Base-by-base conservation (phyloP, 2,329 filamentous ascomycete species). In the Clarireedia homoeocarpa region DNA sequence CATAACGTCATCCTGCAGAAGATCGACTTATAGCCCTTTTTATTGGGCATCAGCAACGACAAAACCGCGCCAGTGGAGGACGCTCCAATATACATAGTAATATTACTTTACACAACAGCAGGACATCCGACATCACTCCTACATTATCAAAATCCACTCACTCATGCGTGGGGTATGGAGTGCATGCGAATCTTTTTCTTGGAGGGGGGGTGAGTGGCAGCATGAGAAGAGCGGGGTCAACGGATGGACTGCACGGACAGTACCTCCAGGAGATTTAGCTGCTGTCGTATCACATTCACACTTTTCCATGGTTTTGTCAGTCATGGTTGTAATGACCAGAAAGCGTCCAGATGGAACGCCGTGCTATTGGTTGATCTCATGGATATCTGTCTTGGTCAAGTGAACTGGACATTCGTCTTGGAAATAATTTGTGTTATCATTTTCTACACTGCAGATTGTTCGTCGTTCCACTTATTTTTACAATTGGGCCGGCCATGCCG, bases 1-100 rank as follows among this genome's bases (percentile, higher is more conserved):
- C 30, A 53, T 39, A 20, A 45, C 53, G 53, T 42, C 53, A 55
- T 36, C 39, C 20, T 42, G 12, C 52, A 49, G 45, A 10, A 9
- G 34, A 54, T 49, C 34, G 15, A 6, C 40, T 30, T 30, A 4
- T 36, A 17, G 23, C n/a, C 38, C 24, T 30, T 27, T 42, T 49
- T 20, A 47, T 47, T 42, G 39, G 39, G 39, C 39, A 42, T 17
- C 39, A 42, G 5, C 39, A 42, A 42, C 15, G 9, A 42, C 39
- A 2, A 42, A n/a, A 42, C 5, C 15, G 39, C 15, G 17, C 17
- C 15, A 42, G 39, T 6, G 42, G 23, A 20, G 9, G 42, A 45
- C 42, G n/a, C 20, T 45, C 3, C 42, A 17, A 45, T 6, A 45
- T 45, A 40, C 20, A 15, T 20, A 6, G 10, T 34, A 23, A 30